phyloP scores from a whole-genome alignment of 75 land plant genomes.

The Cryptomeria japonica region DNA sequence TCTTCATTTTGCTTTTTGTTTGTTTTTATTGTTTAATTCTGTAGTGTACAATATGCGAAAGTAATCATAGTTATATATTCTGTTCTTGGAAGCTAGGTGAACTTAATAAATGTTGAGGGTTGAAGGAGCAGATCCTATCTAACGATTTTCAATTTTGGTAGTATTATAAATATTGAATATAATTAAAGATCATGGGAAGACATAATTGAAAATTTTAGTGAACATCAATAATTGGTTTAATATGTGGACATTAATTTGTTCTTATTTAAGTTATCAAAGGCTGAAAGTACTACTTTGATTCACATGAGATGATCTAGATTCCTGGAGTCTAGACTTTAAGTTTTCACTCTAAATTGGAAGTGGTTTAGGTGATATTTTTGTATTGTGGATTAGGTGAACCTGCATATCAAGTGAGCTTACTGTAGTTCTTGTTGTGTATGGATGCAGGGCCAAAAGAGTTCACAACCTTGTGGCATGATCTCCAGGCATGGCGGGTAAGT shows the following conservation, averaged over 20 bases:
- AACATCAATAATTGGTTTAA: background rate
- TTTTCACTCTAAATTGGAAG: background rate
- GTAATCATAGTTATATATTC: too few relatives aligned
- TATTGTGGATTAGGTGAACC: background rate
- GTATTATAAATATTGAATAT: too few relatives aligned
- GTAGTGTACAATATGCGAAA: background rate
- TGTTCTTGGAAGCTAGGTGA: too few relatives aligned
- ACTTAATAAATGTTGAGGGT: too few relatives aligned
- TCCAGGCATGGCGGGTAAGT: conserved; percentile 79
- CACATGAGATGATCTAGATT: background rate
- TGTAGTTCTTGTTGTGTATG: background rate
- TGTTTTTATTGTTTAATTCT: background rate
- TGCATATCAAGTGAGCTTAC: background rate
- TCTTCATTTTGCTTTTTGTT: background rate
- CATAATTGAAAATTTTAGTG: too few relatives aligned
- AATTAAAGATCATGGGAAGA: too few relatives aligned
- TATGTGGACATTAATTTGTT: background rate
- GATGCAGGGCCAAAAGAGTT: conserved; percentile 72
- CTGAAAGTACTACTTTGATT: background rate
- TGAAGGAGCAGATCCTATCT: too few relatives aligned
- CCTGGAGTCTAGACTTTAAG: background rate
- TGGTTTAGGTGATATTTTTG: background rate
- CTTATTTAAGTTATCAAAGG: background rate
- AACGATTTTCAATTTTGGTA: too few relatives aligned
- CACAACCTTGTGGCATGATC: conserved; percentile 57